Conservation (phyloP, 2,329 filamentous ascomycete species). For the Myrmaecium sp. region DNA sequence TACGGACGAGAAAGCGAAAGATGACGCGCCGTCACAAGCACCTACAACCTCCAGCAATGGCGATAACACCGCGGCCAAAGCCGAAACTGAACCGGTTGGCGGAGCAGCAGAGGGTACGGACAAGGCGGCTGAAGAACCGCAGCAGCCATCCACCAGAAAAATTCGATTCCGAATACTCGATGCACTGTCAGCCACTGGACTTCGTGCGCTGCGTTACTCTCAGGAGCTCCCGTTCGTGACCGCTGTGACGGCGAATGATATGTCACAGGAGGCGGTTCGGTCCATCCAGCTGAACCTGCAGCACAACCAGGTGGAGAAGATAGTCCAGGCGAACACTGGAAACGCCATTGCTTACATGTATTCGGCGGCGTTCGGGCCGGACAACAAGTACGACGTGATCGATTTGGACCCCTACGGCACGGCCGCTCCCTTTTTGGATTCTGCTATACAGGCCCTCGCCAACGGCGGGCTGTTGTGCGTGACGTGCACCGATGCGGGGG, state of each 20-base stretch:
- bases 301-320: conserved; percentile 59
- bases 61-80: neutral
- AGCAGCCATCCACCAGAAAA: conserved; percentile 23
- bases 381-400: conserved; percentile 70
- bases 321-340: conserved; percentile 55
- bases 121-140: conserved; percentile 6
- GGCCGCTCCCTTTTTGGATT: conserved; percentile 80
- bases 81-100: conserved; percentile 1
- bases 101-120: conserved; percentile 10
- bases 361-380: conserved; percentile 21
- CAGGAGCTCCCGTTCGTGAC: conserved; percentile 78
- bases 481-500: conserved; percentile 88
- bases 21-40: conserved; percentile 3
- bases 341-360: conserved; percentile 94
- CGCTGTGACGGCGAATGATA: conserved; percentile 74
- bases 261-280: conserved; percentile 58
- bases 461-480: conserved; percentile 86
- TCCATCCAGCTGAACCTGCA: conserved; percentile 72
- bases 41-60: neutral
- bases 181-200: conserved; percentile 81
- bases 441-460: conserved; percentile 69
- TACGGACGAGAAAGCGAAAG: conserved; percentile 9
- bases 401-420: conserved; percentile 94
- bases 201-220: conserved; percentile 80
- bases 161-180: conserved; percentile 78